Percentiles rank a stretch among this genome's conserved stretches.
These are phyloP conservation scores for Ulvella scutata DNA, from an alignment of 139 green algal species.

Conservation along the genomic window DNA sequence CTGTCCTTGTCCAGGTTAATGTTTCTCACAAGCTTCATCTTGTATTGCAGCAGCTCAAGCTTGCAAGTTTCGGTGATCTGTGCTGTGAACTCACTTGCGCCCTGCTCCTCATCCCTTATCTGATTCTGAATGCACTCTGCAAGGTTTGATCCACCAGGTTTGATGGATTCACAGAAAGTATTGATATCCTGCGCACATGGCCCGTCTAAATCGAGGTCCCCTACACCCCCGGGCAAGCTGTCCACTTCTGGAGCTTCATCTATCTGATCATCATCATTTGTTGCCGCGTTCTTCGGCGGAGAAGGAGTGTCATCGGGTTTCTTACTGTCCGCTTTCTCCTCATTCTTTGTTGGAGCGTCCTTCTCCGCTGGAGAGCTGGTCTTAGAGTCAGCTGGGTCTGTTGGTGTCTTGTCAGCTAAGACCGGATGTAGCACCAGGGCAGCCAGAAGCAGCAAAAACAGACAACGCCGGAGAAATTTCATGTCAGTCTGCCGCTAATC, in stretches of 20 bases:
- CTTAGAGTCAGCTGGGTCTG: too few relatives aligned
- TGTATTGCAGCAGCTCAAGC: constrained; percentile 49
- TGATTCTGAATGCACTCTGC: not conserved
- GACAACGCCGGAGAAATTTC: too few relatives aligned
- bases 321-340: too few relatives aligned
- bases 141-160: not conserved
- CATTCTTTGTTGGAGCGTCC: too few relatives aligned
- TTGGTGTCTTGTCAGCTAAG: too few relatives aligned
- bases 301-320: too few relatives aligned
- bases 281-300: too few relatives aligned
- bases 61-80: constrained; percentile 27
- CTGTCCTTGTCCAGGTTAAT: constrained; percentile 57
- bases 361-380: too few relatives aligned
- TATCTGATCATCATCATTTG: too few relatives aligned
- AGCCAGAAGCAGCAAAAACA: too few relatives aligned
- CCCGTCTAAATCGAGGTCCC: not conserved
- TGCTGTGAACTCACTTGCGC: not conserved
- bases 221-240: not conserved
- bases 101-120: not conserved
- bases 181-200: not conserved
- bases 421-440: too few relatives aligned
- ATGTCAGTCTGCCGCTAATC: too few relatives aligned
- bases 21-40: constrained; percentile 44
- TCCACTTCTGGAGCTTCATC: not conserved
- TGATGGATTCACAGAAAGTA: not conserved